phyloP scores from a whole-genome alignment of 805 yeast species.

The Saturnispora galanensis region DNA sequence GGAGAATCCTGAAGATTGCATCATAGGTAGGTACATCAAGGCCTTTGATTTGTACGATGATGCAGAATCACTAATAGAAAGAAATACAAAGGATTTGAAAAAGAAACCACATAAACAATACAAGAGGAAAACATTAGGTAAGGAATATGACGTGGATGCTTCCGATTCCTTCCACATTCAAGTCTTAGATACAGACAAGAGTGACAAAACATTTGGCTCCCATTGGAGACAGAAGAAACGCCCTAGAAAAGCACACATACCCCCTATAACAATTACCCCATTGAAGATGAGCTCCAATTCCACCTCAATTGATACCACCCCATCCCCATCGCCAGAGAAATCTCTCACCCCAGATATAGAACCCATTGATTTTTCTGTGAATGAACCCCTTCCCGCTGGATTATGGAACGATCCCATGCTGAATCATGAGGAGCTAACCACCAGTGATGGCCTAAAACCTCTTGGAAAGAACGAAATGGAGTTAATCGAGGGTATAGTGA shows the following conservation, averaged over 20 bases:
- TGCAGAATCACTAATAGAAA: constrained; percentile 18
- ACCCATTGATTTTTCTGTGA: neutral
- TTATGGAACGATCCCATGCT: neutral
- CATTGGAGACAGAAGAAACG: neutral
- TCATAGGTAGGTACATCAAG: constrained; percentile 30
- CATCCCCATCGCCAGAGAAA: neutral
- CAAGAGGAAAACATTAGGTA: neutral
- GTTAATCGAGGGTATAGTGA: constrained; percentile 1
- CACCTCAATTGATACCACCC: neutral
- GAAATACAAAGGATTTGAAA: neutral
- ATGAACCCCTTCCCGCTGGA: neutral
- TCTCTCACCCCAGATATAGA: neutral
- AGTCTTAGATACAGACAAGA: neutral
- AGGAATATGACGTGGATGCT: neutral
- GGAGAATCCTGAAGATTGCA: constrained; percentile 27
- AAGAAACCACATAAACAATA: neutral
- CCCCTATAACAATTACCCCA: too few relatives aligned
- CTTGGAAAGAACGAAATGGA: neutral
- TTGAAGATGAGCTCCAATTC: neutral
- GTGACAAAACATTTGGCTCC: neutral
- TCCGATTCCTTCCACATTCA: neutral
- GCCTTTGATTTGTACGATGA: constrained; percentile 26
- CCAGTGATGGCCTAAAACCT: neutral
- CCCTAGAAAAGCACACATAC: neutral
- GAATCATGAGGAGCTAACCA: neutral